These are phyloP conservation scores for Gossypium lobatum DNA, from an alignment of 441 rosid species.

Conservation along the genomic window DNA sequence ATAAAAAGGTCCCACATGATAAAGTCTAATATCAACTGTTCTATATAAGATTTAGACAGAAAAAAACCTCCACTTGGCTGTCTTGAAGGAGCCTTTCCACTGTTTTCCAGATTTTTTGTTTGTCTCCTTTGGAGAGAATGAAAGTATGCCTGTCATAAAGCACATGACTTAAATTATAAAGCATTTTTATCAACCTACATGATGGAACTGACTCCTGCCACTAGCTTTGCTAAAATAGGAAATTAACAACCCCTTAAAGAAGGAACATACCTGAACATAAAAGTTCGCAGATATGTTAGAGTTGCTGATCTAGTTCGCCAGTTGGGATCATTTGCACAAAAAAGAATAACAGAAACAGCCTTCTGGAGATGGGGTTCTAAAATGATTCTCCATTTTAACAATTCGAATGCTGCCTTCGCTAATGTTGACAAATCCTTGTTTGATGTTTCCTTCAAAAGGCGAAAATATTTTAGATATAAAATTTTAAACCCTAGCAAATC, in stretches of 20 bases:
- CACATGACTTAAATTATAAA: conserved; percentile 17
- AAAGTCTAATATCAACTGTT: background rate
- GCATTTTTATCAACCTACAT: background rate
- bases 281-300: conserved; percentile 82
- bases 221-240: conserved; percentile 11
- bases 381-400: conserved; percentile 88
- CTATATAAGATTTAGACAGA: conserved; percentile 10
- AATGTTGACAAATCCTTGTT: conserved; percentile 89
- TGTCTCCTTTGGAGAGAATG: conserved; percentile 63
- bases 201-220: conserved; percentile 2
- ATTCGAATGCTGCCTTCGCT: conserved; percentile 95
- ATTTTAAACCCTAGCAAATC: background rate
- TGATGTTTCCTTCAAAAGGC: conserved; percentile 75
- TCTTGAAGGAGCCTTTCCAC: conserved; percentile 82
- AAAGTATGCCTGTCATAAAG: conserved; percentile 69
- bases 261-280: conserved; percentile 82
- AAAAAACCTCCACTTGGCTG: conserved; percentile 94
- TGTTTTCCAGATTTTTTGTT: conserved; percentile 73
- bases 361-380: conserved; percentile 76
- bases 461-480: conserved; percentile 22
- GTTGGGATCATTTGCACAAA: conserved; percentile 73
- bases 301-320: conserved; percentile 98
- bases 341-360: conserved; percentile 62
- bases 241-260: background rate
- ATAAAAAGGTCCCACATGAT: background rate